Evolutionary conservation across 2,329 filamentous ascomycete genomes (phyloP).

Genomic region (Cladosporium sphaerospermum): DNA sequence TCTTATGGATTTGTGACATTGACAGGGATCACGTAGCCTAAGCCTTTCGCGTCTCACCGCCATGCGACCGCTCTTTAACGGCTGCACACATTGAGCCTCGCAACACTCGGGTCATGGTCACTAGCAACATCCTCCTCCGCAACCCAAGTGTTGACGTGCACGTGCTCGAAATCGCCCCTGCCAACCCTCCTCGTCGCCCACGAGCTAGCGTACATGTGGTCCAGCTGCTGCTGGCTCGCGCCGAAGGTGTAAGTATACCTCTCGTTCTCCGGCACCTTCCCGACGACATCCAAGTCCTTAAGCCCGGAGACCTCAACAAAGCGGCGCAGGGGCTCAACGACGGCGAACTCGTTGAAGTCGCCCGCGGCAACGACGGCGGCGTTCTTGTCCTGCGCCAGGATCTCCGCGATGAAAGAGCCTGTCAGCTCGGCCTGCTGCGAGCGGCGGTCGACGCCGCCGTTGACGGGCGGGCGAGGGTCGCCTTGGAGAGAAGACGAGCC

Average conservation of each 20-base stretch:
- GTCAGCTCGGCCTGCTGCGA: slow-evolving; percentile 53
- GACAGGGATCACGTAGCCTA: too few species aligned
- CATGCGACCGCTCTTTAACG: background rate
- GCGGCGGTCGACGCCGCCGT: slow-evolving; percentile 55
- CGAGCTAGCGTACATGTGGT: slow-evolving; percentile 62
- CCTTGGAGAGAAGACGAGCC: slow-evolving; percentile 60
- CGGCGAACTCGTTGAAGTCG: slow-evolving; percentile 68
- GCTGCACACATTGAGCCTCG: slow-evolving; percentile 54
- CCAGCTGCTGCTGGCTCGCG: slow-evolving; percentile 62
- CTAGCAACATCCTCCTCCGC: slow-evolving; percentile 50
- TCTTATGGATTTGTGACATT: too few species aligned
- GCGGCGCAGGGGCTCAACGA: slow-evolving; percentile 52
- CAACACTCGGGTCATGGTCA: slow-evolving; percentile 66
- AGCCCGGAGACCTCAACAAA: slow-evolving; percentile 52
- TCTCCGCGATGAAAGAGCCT: slow-evolving; percentile 51
- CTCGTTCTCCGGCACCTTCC: slow-evolving; percentile 48
- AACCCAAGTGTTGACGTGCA: slow-evolving; percentile 67
- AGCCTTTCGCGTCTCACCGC: too few species aligned
- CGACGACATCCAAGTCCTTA: slow-evolving; percentile 56
- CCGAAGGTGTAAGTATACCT: slow-evolving; percentile 67
- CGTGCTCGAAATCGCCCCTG: slow-evolving; percentile 52
- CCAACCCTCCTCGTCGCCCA: slow-evolving; percentile 36
- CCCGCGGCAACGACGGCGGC: slow-evolving; percentile 57
- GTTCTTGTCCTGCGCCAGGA: slow-evolving; percentile 50
- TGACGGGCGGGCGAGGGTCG: slow-evolving; percentile 60